Conservation (phyloP, 2,329 filamentous ascomycete genomes). For the Fusarium musae region DNA sequence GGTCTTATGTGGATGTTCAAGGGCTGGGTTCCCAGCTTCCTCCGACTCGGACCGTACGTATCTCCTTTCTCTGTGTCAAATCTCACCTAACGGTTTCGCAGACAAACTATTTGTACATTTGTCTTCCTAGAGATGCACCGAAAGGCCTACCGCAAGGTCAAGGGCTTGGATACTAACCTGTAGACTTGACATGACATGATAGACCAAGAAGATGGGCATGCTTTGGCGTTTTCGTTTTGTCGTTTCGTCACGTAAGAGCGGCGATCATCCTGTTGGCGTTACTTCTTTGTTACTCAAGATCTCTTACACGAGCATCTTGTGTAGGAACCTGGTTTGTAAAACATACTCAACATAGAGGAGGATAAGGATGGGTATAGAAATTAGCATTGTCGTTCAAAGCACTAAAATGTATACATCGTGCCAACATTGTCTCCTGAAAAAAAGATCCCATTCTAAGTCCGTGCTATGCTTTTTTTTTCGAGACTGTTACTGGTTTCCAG, state of each 20-base stretch:
- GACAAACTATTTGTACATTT: conserved; percentile 88
- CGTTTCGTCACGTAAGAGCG: conserved; percentile 22
- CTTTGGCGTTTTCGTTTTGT: conserved; percentile 41
- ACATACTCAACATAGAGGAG: conserved; percentile 18
- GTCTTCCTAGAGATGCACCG: conserved; percentile 89
- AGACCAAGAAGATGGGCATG: conserved; percentile 35
- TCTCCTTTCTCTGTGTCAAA: background rate
- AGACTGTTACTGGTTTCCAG: conserved; percentile 38
- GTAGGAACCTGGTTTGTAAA: conserved; percentile 24
- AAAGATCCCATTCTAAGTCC: conserved; percentile 42
- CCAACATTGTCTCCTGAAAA: conserved; percentile 14
- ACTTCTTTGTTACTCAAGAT: conserved; percentile 19
- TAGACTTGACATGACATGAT: conserved; percentile 37
- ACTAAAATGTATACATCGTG: background rate
- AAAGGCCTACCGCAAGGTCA: conserved; percentile 73
- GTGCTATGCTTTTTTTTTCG: conserved; percentile 42
- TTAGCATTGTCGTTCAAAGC: background rate
- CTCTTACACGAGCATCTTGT: conserved; percentile 9
- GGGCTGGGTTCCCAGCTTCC: conserved; percentile 85
- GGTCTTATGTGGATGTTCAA: conserved; percentile 88
- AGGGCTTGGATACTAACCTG: conserved; percentile 49
- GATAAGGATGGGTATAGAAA: background rate
- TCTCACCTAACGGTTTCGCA: conserved; percentile 45
- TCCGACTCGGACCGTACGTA: conserved; percentile 71
- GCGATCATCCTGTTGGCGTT: conserved; percentile 41